Evolutionary conservation across 495 filamentous ascomycete species (phyloP).

Genomic region (Podospora anserina): DNA sequence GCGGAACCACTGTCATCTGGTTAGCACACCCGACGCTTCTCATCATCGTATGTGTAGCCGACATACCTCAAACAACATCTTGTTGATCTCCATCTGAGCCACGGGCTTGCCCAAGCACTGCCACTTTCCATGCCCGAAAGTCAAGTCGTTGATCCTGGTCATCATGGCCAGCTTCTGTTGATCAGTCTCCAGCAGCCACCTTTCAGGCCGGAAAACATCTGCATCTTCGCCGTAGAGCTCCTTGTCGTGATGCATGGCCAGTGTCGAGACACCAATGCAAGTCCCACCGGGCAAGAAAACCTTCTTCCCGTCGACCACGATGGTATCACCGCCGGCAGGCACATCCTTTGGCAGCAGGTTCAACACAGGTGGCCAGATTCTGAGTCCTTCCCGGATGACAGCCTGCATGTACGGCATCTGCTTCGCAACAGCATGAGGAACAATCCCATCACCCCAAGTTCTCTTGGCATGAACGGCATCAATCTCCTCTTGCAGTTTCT

Average conservation of each 20-base stretch:
- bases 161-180: constrained; percentile 20
- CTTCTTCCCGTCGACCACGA: constrained; percentile 43
- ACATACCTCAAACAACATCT: constrained; percentile 51
- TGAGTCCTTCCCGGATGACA: constrained; percentile 47
- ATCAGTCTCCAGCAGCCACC: constrained; percentile 50
- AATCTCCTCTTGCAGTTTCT: constrained; percentile 56
- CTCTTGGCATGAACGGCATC: constrained; percentile 31
- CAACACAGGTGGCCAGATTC: constrained; percentile 40
- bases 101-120: constrained; percentile 40
- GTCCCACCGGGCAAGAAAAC: constrained; percentile 50
- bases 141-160: constrained; percentile 25
- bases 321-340: constrained; percentile 45
- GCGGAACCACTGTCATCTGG: constrained; percentile 41
- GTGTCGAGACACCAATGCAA: constrained; percentile 40
- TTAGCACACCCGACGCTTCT: neutral
- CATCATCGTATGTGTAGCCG: neutral
- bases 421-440: constrained; percentile 39
- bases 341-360: constrained; percentile 41
- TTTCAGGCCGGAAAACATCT: constrained; percentile 48
- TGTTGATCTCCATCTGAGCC: constrained; percentile 45
- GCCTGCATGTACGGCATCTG: constrained; percentile 51
- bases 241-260: constrained; percentile 30
- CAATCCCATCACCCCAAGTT: constrained; percentile 22
- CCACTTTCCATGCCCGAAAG: constrained; percentile 39
- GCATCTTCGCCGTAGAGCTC: constrained; percentile 47